A percentile compares a stretch with the other conserved stretches of the same genome.
Evolutionary conservation across 208 protist genomes (phyloP).

Genomic region (Trypanosoma rangeli): DNA sequence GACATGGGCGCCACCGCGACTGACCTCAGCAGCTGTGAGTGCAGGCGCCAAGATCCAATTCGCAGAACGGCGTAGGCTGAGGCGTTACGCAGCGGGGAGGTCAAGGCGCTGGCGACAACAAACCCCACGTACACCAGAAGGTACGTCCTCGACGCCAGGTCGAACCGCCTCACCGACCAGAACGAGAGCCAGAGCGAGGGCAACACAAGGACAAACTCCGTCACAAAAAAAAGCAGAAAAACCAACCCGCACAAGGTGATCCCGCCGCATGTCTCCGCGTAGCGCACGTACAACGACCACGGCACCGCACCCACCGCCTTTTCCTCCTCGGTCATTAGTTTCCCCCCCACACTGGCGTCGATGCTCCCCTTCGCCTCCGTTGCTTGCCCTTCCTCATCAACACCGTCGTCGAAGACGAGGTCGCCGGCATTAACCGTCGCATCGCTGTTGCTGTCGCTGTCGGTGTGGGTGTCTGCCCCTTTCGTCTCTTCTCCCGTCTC

Average conservation of each 20-base stretch:
- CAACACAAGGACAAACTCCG: slow-evolving; percentile 44
- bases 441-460: background rate
- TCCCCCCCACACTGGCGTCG: background rate
- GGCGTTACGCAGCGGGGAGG: slow-evolving; percentile 37
- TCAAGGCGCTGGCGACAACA: slow-evolving; percentile 36
- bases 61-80: slow-evolving; percentile 41
- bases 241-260: slow-evolving; percentile 30
- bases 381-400: background rate
- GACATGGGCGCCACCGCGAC: slow-evolving; percentile 54
- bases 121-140: slow-evolving; percentile 45
- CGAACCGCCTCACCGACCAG: slow-evolving; percentile 44
- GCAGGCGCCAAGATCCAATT: slow-evolving; percentile 40
- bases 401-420: background rate
- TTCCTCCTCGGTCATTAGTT: slow-evolving; percentile 65
- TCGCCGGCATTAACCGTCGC: background rate
- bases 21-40: slow-evolving; percentile 52
- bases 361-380: background rate
- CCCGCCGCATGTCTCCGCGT: slow-evolving; percentile 62
- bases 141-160: slow-evolving; percentile 32
- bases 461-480: background rate
- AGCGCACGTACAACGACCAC: slow-evolving; percentile 52
- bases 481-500: background rate
- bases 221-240: slow-evolving; percentile 57
- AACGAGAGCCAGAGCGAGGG: slow-evolving; percentile 70
- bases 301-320: slow-evolving; percentile 59